These are phyloP conservation scores for Mortierella sp. DNA, from an alignment of 371 early-diverging fungal species.

Conservation along the genomic window DNA sequence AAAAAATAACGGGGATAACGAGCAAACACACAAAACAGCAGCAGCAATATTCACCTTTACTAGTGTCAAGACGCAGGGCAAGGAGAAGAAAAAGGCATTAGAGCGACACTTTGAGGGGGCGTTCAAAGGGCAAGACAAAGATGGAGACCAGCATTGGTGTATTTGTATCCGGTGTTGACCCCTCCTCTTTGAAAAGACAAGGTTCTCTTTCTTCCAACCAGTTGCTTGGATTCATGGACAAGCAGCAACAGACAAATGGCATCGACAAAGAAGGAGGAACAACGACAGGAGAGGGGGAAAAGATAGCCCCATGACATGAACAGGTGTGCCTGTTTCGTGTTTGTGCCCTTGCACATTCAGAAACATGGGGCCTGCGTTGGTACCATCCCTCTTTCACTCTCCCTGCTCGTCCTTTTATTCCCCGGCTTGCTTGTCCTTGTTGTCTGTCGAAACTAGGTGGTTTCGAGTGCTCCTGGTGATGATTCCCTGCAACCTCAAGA, in stretches of 20 bases:
- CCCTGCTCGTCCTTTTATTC: too few relatives aligned
- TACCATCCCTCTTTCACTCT: background rate
- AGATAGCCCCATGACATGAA: background rate
- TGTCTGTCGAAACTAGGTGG: too few relatives aligned
- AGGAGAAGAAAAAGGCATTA: background rate
- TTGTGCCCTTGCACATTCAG: background rate
- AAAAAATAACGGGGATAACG: too few relatives aligned
- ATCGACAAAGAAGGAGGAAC: background rate
- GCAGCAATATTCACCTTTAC: too few relatives aligned
- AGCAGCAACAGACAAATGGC: background rate
- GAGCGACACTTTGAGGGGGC: background rate
- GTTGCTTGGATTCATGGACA: background rate
- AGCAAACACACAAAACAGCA: too few relatives aligned
- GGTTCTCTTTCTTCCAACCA: background rate
- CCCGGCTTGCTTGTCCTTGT: too few relatives aligned
- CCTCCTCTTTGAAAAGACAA: background rate
- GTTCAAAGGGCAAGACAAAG: background rate
- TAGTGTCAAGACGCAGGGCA: background rate
- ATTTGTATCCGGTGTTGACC: background rate
- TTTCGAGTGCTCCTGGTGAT: too few relatives aligned
- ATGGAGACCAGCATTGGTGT: background rate
- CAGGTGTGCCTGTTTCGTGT: constrained; percentile 5
- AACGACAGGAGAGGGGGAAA: background rate
- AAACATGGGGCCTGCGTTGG: constrained; percentile 7
- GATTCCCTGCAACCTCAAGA: too few relatives aligned